Base-by-base conservation (phyloP, 2,329 filamentous ascomycete species). In the Fusarium temperatum region DNA sequence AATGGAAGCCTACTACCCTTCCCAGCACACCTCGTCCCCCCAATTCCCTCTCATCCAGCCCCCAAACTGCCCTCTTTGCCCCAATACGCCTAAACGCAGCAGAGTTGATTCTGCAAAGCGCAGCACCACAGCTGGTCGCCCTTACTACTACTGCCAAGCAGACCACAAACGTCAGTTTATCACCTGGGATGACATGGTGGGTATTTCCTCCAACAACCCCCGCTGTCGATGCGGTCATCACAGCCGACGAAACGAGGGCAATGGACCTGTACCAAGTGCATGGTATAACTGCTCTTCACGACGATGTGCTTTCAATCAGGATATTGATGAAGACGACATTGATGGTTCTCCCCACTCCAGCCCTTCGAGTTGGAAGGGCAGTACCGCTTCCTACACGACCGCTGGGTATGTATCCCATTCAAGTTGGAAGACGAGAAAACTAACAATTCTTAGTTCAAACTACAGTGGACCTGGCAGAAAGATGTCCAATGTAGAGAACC, bases 391-490 rank as follows among this genome's bases (percentile, higher is more conserved):
- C 5, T 50, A 22, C 12, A 36, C n/a, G 2, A 24, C n/a, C 8
- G 41, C 30, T 12, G 30, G 41, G 39, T 58, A 50, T 17, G 55
- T 28, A 26, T 10, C 8, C 1, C 13, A 4, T 22, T 1, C 5
- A 3, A 13, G 6, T n/a, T 0, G 10, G 4, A 26, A 8, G 6
- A 12, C 9, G 7, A 1, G 1, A 4, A n/a, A 22, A 7, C 13
- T 57, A n/a, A 57, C 8, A 18, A 2, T 5, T 1, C n/a, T 8
- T 9, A 58, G 41, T 11, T 26, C 41, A 7, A 5, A 2, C 5
- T 28, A 58, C 6, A n/a, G 30, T 17, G 39, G 18, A 13, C 9
- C 28, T 1, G 8, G 24, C 1, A 14, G n/a, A 6, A 35, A 45
- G 30, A 32, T 32, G 5, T 28, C 18, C 4, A 4, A n/a, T 13